phyloP scores from a whole-genome alignment of 2,329 filamentous ascomycete species.

The Alternaria incomplexa region DNA sequence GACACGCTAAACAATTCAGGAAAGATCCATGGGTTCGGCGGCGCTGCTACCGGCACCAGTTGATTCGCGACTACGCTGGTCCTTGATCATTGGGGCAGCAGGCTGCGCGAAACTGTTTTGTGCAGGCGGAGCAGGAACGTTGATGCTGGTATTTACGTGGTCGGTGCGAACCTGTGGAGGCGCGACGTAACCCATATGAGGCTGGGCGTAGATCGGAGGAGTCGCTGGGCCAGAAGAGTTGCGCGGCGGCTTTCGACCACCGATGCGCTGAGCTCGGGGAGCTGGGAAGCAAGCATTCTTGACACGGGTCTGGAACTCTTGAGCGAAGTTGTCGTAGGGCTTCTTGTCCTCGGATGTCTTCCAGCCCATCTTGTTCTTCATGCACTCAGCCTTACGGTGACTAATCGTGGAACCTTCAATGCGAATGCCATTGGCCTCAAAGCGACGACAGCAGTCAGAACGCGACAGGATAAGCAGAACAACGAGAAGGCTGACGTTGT shows the following conservation, averaged over 20 bases:
- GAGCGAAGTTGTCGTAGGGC: slow-evolving; percentile 44
- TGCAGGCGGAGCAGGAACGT: slow-evolving; percentile 21
- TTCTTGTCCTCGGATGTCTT: slow-evolving; percentile 41
- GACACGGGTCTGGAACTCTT: slow-evolving; percentile 44
- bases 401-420: slow-evolving; percentile 48
- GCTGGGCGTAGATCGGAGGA: slow-evolving; percentile 20
- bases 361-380: slow-evolving; percentile 48
- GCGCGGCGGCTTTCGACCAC: slow-evolving; percentile 23
- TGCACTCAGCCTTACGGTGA: slow-evolving; percentile 47
- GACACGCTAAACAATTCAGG: neutral
- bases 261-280: slow-evolving; percentile 29
- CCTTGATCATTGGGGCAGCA: slow-evolving; percentile 5
- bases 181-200: slow-evolving; percentile 28
- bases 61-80: slow-evolving; percentile 4
- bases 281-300: slow-evolving; percentile 43
- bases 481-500: slow-evolving; percentile 46
- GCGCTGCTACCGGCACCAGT: slow-evolving; percentile 7
- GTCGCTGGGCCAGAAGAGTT: slow-evolving; percentile 28
- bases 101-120: slow-evolving; percentile 17
- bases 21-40: slow-evolving; percentile 15
- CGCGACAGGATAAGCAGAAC: slow-evolving; percentile 45
- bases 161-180: slow-evolving; percentile 26
- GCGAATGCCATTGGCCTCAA: slow-evolving; percentile 46
- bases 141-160: slow-evolving; percentile 25
- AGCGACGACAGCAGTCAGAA: slow-evolving; percentile 44